phyloP scores from a whole-genome alignment of 805 yeast genomes.

The Saturnispora sekii region DNA sequence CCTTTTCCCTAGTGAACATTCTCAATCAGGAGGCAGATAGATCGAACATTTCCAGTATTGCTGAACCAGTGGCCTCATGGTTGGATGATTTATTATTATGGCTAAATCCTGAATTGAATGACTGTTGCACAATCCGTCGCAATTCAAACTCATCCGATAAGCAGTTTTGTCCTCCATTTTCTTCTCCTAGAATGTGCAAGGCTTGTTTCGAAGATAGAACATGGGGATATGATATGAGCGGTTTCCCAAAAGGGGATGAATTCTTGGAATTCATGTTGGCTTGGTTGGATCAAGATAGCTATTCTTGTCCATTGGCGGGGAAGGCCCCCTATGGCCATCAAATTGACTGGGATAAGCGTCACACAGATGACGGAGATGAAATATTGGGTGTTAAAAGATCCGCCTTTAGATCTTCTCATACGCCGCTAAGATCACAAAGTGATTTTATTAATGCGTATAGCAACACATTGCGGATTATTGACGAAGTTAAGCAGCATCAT shows the following conservation, averaged over 20 bases:
- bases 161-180: slow-evolving; percentile 57
- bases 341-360: slow-evolving; percentile 29
- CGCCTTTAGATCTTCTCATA: slow-evolving; percentile 72
- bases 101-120: slow-evolving; percentile 77
- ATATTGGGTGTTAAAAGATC: slow-evolving; percentile 37
- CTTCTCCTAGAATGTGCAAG: slow-evolving; percentile 63
- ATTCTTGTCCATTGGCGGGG: slow-evolving; percentile 92
- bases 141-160: slow-evolving; percentile 24
- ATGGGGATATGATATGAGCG: slow-evolving; percentile 69
- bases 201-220: slow-evolving; percentile 56
- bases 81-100: slow-evolving; percentile 82
- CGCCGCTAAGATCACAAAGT: slow-evolving; percentile 67
- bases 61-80: slow-evolving; percentile 87
- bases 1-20: slow-evolving; percentile 67
- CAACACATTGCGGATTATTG: slow-evolving; percentile 57
- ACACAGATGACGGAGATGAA: slow-evolving; percentile 13
- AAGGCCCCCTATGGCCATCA: slow-evolving; percentile 78
- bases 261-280: slow-evolving; percentile 64
- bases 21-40: slow-evolving; percentile 78
- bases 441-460: slow-evolving; percentile 79
- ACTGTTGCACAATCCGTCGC: slow-evolving; percentile 72
- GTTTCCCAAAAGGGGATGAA: slow-evolving; percentile 63
- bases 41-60: slow-evolving; percentile 50
- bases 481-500: slow-evolving; percentile 37
- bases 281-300: slow-evolving; percentile 79